Evolutionary conservation across 2,329 filamentous ascomycete genomes (phyloP).

Genomic region (Mycosphaerella arachidis): DNA sequence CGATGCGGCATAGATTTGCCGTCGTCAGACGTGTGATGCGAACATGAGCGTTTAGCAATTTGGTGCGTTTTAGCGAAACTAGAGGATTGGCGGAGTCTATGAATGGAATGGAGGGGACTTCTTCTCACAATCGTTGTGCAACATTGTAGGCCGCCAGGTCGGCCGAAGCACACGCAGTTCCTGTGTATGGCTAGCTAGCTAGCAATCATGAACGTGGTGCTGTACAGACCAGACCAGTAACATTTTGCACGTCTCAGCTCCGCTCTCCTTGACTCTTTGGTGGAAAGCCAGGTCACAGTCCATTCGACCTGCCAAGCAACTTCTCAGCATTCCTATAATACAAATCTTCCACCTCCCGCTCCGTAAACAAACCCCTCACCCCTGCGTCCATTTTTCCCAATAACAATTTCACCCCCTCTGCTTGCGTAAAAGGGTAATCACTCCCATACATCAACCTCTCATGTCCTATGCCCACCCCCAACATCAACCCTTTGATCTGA

Average conservation of each 20-base stretch:
- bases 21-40: not conserved
- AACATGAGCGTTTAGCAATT: slow-evolving; percentile 11
- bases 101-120: not conserved
- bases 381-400: slow-evolving; percentile 41
- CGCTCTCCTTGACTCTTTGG: not conserved
- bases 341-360: slow-evolving; percentile 34
- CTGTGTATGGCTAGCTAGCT: not conserved
- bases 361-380: slow-evolving; percentile 35
- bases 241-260: not conserved
- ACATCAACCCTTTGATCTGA: slow-evolving; percentile 47
- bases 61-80: slow-evolving; percentile 19
- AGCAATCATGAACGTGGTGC: not conserved
- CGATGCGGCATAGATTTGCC: slow-evolving; percentile 63
- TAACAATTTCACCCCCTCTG: slow-evolving; percentile 35
- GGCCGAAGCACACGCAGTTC: not conserved
- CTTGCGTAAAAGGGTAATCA: slow-evolving; percentile 49
- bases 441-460: slow-evolving; percentile 50
- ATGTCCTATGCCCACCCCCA: slow-evolving; percentile 36
- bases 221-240: not conserved
- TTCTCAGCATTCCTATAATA: slow-evolving; percentile 39
- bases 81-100: slow-evolving; percentile 7
- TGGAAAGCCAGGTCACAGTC: too few relatives aligned
- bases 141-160: not conserved
- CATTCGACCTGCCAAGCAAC: slow-evolving; percentile 7
- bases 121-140: slow-evolving; percentile 3